A percentile compares a stretch with the other conserved stretches of the same genome.
Conservation (phyloP, 148 eudicot species). For the Fagopyrum homotropicum region DNA sequence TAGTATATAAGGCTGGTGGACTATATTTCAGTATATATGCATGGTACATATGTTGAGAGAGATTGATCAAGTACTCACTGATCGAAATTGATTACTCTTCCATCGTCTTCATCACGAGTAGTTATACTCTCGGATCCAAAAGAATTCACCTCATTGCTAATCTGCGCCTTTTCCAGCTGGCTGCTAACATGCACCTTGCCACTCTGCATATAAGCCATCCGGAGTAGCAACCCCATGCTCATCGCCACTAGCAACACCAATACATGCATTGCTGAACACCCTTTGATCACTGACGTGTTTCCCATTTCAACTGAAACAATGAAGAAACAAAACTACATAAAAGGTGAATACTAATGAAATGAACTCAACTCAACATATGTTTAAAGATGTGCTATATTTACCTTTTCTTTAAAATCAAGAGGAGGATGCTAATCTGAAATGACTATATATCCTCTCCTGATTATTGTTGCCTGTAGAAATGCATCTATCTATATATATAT, state of each 20-base stretch:
- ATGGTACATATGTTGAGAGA: background rate
- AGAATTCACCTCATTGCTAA: conserved; percentile 8
- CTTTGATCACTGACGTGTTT: background rate
- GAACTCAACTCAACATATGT: too few species aligned
- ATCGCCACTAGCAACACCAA: conserved; percentile 63
- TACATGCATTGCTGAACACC: conserved; percentile 32
- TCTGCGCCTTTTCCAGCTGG: conserved; percentile 20
- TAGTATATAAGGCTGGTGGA: too few species aligned
- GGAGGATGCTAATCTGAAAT: too few species aligned
- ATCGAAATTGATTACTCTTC: conserved; percentile 54
- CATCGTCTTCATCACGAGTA: conserved; percentile 13
- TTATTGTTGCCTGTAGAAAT: background rate
- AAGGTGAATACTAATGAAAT: too few species aligned
- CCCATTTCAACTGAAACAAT: background rate
- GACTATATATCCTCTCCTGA: background rate
- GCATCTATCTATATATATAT: background rate
- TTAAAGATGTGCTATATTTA: too few species aligned
- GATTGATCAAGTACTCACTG: conserved; percentile 45
- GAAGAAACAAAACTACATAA: background rate
- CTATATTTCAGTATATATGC: too few species aligned
- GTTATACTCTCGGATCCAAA: background rate
- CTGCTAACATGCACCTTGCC: conserved; percentile 23
- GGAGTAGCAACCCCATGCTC: conserved; percentile 55
- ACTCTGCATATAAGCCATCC: conserved; percentile 28
- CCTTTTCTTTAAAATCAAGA: too few species aligned